phyloP scores from a whole-genome alignment of 805 yeast genomes.

The Henningerozyma blattae region DNA sequence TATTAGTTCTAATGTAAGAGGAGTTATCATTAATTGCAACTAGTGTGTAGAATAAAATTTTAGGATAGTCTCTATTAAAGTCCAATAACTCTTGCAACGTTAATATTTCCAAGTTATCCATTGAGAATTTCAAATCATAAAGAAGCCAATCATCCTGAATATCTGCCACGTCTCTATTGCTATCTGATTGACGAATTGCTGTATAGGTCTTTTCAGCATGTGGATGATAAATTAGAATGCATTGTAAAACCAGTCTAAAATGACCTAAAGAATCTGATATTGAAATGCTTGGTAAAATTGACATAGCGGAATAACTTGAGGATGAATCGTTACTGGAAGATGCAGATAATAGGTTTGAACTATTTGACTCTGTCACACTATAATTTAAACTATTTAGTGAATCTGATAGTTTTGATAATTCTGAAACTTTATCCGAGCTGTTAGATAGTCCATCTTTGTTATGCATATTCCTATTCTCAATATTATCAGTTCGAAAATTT shows the following conservation, averaged over 20 bases:
- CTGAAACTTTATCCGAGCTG: neutral
- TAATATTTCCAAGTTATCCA: constrained; percentile 22
- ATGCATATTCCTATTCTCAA: neutral
- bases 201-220: constrained; percentile 18
- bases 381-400: neutral
- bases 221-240: constrained; percentile 18
- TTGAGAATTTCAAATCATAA: constrained; percentile 27
- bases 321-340: neutral
- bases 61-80: constrained; percentile 5
- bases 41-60: constrained; percentile 14
- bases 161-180: constrained; percentile 18
- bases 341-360: neutral
- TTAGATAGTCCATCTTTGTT: neutral
- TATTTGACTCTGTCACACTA: neutral
- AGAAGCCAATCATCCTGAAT: constrained; percentile 31
- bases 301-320: constrained; percentile 10
- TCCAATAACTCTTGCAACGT: constrained; percentile 10
- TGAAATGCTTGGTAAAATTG: constrained; percentile 23
- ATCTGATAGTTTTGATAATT: neutral
- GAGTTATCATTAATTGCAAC: constrained; percentile 1
- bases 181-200: constrained; percentile 22
- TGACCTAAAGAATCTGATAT: constrained; percentile 20
- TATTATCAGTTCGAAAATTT: neutral
- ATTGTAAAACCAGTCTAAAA: constrained; percentile 24
- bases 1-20: neutral